Base-by-base conservation (phyloP, 139 green algal genomes). In the Picocystis salinarum region DNA sequence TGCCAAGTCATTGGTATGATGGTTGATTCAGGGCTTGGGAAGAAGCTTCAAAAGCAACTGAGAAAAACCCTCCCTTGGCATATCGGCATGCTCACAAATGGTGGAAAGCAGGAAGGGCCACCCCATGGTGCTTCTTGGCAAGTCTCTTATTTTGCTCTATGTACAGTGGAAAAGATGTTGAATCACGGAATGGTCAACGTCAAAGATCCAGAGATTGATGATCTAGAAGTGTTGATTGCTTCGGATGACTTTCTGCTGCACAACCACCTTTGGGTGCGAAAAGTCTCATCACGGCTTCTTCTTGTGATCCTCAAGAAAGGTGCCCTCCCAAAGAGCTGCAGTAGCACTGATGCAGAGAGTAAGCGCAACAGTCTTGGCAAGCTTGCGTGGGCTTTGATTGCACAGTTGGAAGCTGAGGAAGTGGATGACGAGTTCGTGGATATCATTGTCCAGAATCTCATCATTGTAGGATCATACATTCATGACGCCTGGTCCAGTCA, bases 231-330 rank as follows among this genome's bases (percentile, higher is more conserved):
- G 4, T 68, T 53, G 60, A 10, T n/a, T 0, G 5, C 7, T 0
- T 30, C 54, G 9, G 3, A 50, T 10, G 22, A 12, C 15, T 48
- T 74, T 46, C 52, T 80, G 52, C 19, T 47, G 17, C 61, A 78
- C 42, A 55, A 48, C 0, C 83, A 94, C 61, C 17, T 68, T 34
- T 94, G 83, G 83, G 75, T 94, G 40, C 73, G 78, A 20, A 80
- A 76, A 48, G 77, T 70, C 11, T 62, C 68, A 6, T 61, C 46
- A 13, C 64, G 82, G 24, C 57, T 91, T 42, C 24, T 91, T 22
- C 75, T 74, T 4, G 15, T 50, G 6, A 65, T 27, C 1, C 53
- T 94, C 10, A 17, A 18, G 17, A 12, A n/a, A 6, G 24, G 23
- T 19, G 62, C 62, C 4, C 22, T 26, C 4, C 47, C 49, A 39